These are phyloP conservation scores for Amaranthus palmeri DNA, from an alignment of 148 eudicot genomes.

Conservation along the genomic window DNA sequence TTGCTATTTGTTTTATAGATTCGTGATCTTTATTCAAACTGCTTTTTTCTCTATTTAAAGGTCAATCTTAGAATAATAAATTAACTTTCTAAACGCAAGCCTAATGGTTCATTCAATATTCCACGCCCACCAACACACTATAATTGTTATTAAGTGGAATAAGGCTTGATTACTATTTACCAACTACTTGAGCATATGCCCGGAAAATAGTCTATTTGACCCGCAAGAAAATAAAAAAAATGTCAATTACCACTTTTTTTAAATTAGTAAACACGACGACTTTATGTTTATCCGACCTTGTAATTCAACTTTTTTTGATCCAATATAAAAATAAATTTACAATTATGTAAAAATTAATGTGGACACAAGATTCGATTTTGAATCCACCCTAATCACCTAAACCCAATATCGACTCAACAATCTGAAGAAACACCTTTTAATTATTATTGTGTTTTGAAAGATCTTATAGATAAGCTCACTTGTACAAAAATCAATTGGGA, in stretches of 20 bases:
- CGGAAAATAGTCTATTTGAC: constrained; percentile 12
- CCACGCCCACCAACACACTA: constrained; percentile 15
- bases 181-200: constrained; percentile 16
- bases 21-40: constrained; percentile 7
- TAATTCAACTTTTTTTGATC: too few species aligned
- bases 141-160: constrained; percentile 1
- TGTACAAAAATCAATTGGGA: too few species aligned
- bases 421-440: too few species aligned
- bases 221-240: neutral
- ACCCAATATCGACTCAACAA: too few species aligned
- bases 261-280: too few species aligned
- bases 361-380: too few species aligned
- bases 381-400: too few species aligned
- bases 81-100: neutral
- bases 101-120: constrained; percentile 14
- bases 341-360: too few species aligned
- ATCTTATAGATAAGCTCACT: too few species aligned
- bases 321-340: too few species aligned
- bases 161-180: constrained; percentile 18
- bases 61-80: neutral
- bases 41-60: constrained; percentile 5
- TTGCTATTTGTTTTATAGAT: constrained; percentile 4
- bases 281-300: too few species aligned
- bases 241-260: neutral
- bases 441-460: too few species aligned